A percentile compares a stretch with the other conserved stretches of the same genome.
These are phyloP conservation scores for Crotalaria pallida DNA, from an alignment of 306 rosid species.

Conservation along the genomic window DNA sequence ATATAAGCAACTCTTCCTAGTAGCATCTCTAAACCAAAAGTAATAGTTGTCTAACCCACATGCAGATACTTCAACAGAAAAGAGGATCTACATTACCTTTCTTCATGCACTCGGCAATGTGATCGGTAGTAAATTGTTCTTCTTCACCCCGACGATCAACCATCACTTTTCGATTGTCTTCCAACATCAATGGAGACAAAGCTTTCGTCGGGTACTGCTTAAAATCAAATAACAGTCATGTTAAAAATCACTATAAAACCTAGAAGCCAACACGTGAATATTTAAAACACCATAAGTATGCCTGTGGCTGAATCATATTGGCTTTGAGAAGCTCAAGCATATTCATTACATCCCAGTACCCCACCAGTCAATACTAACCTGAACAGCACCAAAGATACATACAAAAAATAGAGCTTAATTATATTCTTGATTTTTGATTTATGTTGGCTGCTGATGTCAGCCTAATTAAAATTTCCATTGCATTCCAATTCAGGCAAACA, in stretches of 20 bases:
- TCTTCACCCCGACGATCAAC: slow-evolving; percentile 91
- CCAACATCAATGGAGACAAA: slow-evolving; percentile 84
- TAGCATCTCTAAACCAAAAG: not conserved
- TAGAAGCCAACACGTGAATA: not conserved
- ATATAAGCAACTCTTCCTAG: not conserved
- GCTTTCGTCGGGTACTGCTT: slow-evolving; percentile 95
- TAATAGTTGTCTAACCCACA: not conserved
- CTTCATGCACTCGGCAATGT: slow-evolving; percentile 72
- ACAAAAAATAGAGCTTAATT: not conserved
- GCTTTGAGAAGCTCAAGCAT: not conserved
- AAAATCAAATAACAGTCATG: slow-evolving; percentile 12
- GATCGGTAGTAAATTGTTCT: slow-evolving; percentile 68
- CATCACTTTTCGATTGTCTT: slow-evolving; percentile 82
- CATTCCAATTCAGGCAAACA: slow-evolving; percentile 4
- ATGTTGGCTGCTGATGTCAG: not conserved
- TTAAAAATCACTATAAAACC: not conserved
- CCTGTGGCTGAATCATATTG: not conserved
- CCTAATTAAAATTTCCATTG: not conserved
- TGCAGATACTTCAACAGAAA: not conserved
- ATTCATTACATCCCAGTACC: not conserved
- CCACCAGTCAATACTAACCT: not conserved
- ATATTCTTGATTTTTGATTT: not conserved
- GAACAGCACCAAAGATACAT: not conserved
- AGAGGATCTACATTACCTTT: slow-evolving; percentile 48
- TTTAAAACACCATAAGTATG: not conserved